Evolutionary conservation across 2,329 filamentous ascomycete genomes (phyloP), one percentile per base, ranked within the genome.

Genomic region (Bipolaris bicolor): DNA sequence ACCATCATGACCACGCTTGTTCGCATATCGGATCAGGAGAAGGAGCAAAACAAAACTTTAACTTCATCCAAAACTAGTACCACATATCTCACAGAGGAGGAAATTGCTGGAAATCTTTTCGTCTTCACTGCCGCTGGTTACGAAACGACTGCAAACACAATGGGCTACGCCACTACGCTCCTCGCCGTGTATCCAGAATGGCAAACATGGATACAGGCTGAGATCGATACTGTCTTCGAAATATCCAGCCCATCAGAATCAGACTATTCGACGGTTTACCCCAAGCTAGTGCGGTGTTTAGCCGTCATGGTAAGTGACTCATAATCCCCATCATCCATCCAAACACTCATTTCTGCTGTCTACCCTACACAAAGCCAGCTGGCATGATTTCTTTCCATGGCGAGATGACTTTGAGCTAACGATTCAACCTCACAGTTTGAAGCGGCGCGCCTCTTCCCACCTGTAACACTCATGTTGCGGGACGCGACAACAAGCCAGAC

Each of bases 141-240:
- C 22, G 66, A 68, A 11, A 69, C 67, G 0, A 69, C 67, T n/a
- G 80, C 81, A 4, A 81, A 81, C 53, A 80, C 80, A 0, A 75
- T 84, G 52, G 74, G 78, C 1, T 85, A 80, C 60, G 77, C 79
- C 3, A 60, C 82, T 9, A 73, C 75, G 2, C 68, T 82, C 2
- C 74, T 84, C 0, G 76, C 80, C 2, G 68, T 73, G 1, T 73
- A 81, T 52, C 81, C 82, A 0, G 61, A 80, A 58, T 81, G 78
- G 76, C 83, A 85, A 67, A 75, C 77, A 4, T 84, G 83, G 82
- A 64, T 85, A 7, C 49, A 52, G 10, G 78, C 80, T 53, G 83
- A 85, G 44, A 74, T 84, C 44, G 69, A 78, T 41, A 37, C 56
- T 3, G 62, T 82, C 18, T 63, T 68, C 3, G 49, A 40, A 26